Evolutionary conservation across 2,329 filamentous ascomycete genomes (phyloP).

Genomic region (Penicillium nordicum): DNA sequence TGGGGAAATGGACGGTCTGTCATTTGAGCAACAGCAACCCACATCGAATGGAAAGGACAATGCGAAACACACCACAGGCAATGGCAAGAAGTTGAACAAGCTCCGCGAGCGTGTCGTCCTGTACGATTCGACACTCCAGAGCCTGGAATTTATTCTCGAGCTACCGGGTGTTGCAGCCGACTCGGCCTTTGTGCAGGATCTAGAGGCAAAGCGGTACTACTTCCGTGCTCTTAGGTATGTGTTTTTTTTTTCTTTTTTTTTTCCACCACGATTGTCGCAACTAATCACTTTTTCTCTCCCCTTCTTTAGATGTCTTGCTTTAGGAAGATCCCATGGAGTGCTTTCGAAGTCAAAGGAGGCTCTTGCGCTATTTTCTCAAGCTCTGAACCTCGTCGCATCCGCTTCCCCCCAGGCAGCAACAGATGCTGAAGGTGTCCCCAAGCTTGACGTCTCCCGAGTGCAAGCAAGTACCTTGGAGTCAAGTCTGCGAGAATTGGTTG

Average conservation of each 20-base stretch:
- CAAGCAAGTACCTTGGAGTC: constrained; percentile 59
- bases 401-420: constrained; percentile 45
- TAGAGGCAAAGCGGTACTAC: constrained; percentile 76
- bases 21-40: constrained; percentile 49
- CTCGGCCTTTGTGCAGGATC: constrained; percentile 66
- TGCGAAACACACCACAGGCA: constrained; percentile 59
- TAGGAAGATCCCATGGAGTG: constrained; percentile 79
- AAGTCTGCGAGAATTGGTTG: constrained; percentile 67
- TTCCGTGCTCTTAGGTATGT: constrained; percentile 82
- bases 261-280: constrained; percentile 25
- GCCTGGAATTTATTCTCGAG: constrained; percentile 83
- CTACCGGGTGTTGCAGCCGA: constrained; percentile 88
- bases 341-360: constrained; percentile 71
- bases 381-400: constrained; percentile 59
- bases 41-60: constrained; percentile 52
- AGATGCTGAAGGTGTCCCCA: constrained; percentile 53
- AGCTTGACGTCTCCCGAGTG: constrained; percentile 61
- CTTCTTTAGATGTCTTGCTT: constrained; percentile 65
- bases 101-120: constrained; percentile 83
- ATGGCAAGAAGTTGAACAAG: constrained; percentile 71
- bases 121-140: constrained; percentile 88
- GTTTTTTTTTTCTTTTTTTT: background rate
- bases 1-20: constrained; percentile 74
- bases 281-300: constrained; percentile 1
- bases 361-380: constrained; percentile 77